phyloP scores from a whole-genome alignment of 192 early-diverging fungal genomes.

The Coemansia sp. region DNA sequence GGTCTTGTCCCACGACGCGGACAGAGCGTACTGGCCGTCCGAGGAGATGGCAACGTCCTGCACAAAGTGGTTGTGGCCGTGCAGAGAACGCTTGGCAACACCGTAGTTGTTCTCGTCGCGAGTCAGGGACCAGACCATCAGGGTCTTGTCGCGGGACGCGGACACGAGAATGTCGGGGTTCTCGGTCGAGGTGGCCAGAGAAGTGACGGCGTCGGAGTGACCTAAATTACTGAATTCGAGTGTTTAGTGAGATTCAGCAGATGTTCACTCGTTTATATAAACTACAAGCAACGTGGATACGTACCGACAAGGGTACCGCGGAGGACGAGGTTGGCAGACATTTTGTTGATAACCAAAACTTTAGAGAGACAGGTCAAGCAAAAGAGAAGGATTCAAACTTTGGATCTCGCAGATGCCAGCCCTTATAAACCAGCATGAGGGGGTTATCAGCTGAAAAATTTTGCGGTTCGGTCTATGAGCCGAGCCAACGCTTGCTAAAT shows the following conservation, averaged over 20 bases:
- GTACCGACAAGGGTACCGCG: slow-evolving; percentile 54
- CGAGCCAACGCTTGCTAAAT: slow-evolving; percentile 29
- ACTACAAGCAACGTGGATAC: slow-evolving; percentile 11
- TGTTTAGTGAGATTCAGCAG: background rate
- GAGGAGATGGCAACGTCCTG: slow-evolving; percentile 98
- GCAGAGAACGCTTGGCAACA: slow-evolving; percentile 82
- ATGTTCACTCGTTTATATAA: background rate
- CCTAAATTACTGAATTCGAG: slow-evolving; percentile 47
- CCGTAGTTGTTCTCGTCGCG: slow-evolving; percentile 94
- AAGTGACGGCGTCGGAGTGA: slow-evolving; percentile 90
- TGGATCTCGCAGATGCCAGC: background rate
- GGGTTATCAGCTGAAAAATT: slow-evolving; percentile 28
- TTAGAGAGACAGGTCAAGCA: background rate
- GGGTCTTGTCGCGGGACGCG: slow-evolving; percentile 97
- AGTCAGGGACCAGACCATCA: slow-evolving; percentile 97
- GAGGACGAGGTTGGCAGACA: slow-evolving; percentile 56
- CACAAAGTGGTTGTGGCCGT: slow-evolving; percentile 99
- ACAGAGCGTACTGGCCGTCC: slow-evolving; percentile 98
- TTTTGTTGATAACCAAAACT: slow-evolving; percentile 8
- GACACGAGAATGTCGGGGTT: slow-evolving; percentile 96
- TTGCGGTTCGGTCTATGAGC: slow-evolving; percentile 41
- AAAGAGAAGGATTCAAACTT: slow-evolving; percentile 10
- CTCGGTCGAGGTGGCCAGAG: slow-evolving; percentile 96
- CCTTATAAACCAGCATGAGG: background rate
- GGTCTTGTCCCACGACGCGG: slow-evolving; percentile 99